Evolutionary conservation across 768 basidiomycete species (phyloP).

Genomic region (Sporobolomyces roseus): DNA sequence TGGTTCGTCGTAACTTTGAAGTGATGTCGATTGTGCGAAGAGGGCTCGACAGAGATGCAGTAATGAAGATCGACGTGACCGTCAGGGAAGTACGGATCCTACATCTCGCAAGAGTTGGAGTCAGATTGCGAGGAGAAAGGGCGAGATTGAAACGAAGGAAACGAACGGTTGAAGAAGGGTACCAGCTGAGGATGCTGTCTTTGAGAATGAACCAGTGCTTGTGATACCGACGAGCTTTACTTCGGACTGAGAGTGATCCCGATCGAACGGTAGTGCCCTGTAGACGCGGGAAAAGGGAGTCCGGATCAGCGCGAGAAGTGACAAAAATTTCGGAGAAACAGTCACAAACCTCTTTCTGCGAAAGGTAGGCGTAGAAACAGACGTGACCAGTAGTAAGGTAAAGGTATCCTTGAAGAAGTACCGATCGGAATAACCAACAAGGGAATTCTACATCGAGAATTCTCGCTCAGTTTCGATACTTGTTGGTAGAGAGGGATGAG

Average conservation of each 20-base stretch:
- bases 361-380: conserved; percentile 65
- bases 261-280: conserved; percentile 92
- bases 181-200: conserved; percentile 96
- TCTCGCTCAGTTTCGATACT: not conserved
- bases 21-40: conserved; percentile 60
- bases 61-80: conserved; percentile 95
- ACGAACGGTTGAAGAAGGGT: conserved; percentile 80
- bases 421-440: conserved; percentile 43
- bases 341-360: conserved; percentile 32
- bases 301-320: conserved; percentile 56
- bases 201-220: conserved; percentile 96
- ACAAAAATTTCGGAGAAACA: conserved; percentile 57
- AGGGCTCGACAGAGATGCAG: conserved; percentile 78
- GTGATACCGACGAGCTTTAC: conserved; percentile 78
- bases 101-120: conserved; percentile 1
- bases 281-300: not conserved
- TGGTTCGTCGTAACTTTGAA: conserved; percentile 80
- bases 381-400: conserved; percentile 88
- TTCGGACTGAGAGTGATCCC: conserved; percentile 80
- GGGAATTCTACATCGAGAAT: conserved; percentile 22
- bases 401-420: conserved; percentile 95
- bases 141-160: conserved; percentile 9
- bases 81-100: conserved; percentile 98
- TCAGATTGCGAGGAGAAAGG: not conserved
- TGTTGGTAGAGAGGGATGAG: not conserved